Conservation (phyloP, 106 monocot species). For the Hemerocallis citrina region DNA sequence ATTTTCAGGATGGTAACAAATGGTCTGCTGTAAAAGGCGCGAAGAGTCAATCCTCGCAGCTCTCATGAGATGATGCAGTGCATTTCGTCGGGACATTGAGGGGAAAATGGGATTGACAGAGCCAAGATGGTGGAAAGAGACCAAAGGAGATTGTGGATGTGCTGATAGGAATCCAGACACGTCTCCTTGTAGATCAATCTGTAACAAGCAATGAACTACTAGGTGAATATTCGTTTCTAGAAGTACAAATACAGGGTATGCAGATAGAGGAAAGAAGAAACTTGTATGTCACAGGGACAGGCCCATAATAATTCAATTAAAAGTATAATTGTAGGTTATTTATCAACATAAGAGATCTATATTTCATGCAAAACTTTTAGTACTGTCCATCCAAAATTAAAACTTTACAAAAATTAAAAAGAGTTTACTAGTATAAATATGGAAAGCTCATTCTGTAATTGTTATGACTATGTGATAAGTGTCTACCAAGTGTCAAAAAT, state of each 20-base stretch:
- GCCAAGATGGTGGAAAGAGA: constrained; percentile 19
- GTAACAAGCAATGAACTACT: background rate
- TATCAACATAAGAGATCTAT: no score
- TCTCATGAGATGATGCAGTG: background rate
- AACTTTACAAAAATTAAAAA: no score
- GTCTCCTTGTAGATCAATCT: constrained; percentile 20
- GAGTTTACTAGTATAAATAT: no score
- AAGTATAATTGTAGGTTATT: no score
- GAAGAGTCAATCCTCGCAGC: background rate
- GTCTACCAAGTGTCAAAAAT: no score
- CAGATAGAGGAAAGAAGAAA: background rate
- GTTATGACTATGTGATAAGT: no score
- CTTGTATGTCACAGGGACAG: no score
- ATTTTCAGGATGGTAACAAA: constrained; percentile 2
- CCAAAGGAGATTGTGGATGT: constrained; percentile 14
- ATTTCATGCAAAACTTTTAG: no score
- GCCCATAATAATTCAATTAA: no score
- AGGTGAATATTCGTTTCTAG: background rate
- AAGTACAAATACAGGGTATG: background rate
- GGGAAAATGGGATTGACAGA: constrained; percentile 17
- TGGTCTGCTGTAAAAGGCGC: constrained; percentile 13
- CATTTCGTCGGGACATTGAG: constrained; percentile 2
- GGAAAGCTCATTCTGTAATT: no score
- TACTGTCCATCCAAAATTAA: no score
- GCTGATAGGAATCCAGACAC: constrained; percentile 13